Evolutionary conservation across 176 grass and related monocot genomes (phyloP).

Genomic region (Guadua angustifolia): DNA sequence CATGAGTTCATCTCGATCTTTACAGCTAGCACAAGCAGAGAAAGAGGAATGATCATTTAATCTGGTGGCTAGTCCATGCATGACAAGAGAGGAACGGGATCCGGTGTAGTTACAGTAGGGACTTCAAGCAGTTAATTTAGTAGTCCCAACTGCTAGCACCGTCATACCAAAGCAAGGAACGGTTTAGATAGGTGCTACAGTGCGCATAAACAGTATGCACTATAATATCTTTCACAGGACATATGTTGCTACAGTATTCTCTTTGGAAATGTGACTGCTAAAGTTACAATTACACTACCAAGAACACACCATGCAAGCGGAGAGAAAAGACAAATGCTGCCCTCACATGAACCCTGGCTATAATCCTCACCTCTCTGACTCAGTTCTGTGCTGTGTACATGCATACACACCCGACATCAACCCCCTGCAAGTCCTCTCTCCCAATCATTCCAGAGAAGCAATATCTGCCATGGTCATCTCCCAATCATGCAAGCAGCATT

Average conservation of each 20-base stretch:
- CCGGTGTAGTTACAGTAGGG: too few species aligned
- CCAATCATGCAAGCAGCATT: conserved; percentile 60
- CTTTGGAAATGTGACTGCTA: too few species aligned
- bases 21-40: conserved; percentile 35
- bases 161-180: too few species aligned
- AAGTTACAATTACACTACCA: too few species aligned
- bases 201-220: too few species aligned
- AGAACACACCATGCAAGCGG: background rate
- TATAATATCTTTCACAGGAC: too few species aligned
- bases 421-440: conserved; percentile 61
- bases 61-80: conserved; percentile 33
- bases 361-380: conserved; percentile 50
- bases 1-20: background rate
- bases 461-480: conserved; percentile 59
- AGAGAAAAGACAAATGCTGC: conserved; percentile 53
- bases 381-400: conserved; percentile 2
- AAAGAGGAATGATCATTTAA: conserved; percentile 33
- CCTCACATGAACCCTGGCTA: conserved; percentile 43
- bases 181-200: too few species aligned
- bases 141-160: too few species aligned
- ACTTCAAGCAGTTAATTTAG: too few species aligned
- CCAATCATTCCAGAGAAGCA: conserved; percentile 48
- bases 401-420: conserved; percentile 9
- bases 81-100: conserved; percentile 6
- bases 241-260: too few species aligned